Evolutionary conservation across 345 rosid species (phyloP).

Genomic region (Pugionium dolabratum): DNA sequence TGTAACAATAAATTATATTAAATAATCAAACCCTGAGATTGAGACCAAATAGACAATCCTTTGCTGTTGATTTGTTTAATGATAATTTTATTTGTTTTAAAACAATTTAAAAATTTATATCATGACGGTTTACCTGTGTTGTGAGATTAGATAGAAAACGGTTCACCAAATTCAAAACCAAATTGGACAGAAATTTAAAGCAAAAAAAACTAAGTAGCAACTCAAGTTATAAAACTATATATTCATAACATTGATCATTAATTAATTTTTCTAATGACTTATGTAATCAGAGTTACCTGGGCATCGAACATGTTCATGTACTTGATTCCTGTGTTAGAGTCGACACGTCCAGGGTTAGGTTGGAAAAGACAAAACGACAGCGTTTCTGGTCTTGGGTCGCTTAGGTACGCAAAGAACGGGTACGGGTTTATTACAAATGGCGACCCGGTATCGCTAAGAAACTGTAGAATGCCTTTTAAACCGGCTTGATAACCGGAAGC

Average conservation of each 20-base stretch:
- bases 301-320: slow-evolving; percentile 99
- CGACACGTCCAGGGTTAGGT: slow-evolving; percentile 88
- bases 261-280: not conserved
- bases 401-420: slow-evolving; percentile 87
- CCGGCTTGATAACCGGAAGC: slow-evolving; percentile 52
- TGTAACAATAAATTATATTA: slow-evolving; percentile 5
- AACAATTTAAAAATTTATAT: not conserved
- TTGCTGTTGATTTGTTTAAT: not conserved
- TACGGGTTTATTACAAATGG: slow-evolving; percentile 87
- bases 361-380: slow-evolving; percentile 83
- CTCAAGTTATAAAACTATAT: too few relatives aligned
- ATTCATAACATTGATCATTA: too few relatives aligned
- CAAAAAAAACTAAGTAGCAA: too few relatives aligned
- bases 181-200: too few relatives aligned
- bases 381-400: slow-evolving; percentile 85
- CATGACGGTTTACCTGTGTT: slow-evolving; percentile 9
- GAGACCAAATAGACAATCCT: slow-evolving; percentile 9
- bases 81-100: too few relatives aligned
- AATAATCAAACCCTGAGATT: not conserved
- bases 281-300: slow-evolving; percentile 55
- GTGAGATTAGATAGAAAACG: slow-evolving; percentile 11
- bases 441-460: slow-evolving; percentile 66
- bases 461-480: slow-evolving; percentile 65
- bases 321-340: slow-evolving; percentile 65
- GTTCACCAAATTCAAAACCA: slow-evolving; percentile 29